phyloP scores from a whole-genome alignment of 2,329 filamentous ascomycete genomes.

The Trichoderma koningii region DNA sequence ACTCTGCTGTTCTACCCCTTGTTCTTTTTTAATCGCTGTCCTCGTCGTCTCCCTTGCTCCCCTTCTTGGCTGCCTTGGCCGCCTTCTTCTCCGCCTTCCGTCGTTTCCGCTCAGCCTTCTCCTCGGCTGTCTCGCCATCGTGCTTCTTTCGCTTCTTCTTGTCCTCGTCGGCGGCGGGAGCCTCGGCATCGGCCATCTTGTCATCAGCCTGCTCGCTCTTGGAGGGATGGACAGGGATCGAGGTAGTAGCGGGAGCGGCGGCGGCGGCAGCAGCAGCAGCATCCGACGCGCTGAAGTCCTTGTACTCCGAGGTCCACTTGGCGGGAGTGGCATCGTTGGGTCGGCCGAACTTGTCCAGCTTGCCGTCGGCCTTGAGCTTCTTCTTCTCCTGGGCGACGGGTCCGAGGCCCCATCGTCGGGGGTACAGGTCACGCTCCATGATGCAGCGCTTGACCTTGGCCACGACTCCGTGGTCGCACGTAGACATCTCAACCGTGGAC shows the following conservation, averaged over 20 bases:
- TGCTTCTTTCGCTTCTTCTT: constrained; percentile 78
- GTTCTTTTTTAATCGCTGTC: constrained; percentile 45
- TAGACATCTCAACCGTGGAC: constrained; percentile 95
- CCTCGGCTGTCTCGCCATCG: constrained; percentile 72
- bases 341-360: constrained; percentile 96
- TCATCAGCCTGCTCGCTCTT: constrained; percentile 41
- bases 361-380: constrained; percentile 98
- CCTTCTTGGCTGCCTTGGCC: constrained; percentile 59
- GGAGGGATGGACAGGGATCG: constrained; percentile 37
- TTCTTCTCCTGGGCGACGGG: constrained; percentile 96
- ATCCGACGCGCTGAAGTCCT: constrained; percentile 72
- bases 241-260: constrained; percentile 42
- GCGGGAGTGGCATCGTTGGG: constrained; percentile 90
- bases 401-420: constrained; percentile 92
- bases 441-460: constrained; percentile 99
- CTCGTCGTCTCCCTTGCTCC: constrained; percentile 53
- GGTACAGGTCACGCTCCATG: constrained; percentile 99
- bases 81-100: constrained; percentile 64
- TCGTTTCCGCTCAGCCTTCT: constrained; percentile 63
- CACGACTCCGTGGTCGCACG: constrained; percentile 95
- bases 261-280: constrained; percentile 48
- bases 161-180: constrained; percentile 56
- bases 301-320: constrained; percentile 91
- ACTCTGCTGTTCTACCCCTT: background rate
- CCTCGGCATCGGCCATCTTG: constrained; percentile 42